Conservation (phyloP, 768 basidiomycete species). For the Trametopsis cervina region DNA sequence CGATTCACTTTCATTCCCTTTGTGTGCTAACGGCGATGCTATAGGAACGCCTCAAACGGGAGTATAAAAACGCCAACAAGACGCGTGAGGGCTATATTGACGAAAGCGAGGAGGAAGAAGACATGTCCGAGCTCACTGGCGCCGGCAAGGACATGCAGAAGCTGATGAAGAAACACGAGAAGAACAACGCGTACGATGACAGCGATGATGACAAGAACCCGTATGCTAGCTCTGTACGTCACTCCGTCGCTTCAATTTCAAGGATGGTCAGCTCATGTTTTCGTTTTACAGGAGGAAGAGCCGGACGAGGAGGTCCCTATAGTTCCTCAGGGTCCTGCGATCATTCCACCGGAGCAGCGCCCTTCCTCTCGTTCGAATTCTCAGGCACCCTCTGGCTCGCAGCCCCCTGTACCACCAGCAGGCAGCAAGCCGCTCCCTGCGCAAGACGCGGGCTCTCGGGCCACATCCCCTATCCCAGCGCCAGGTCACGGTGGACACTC, state of each 20-base stretch:
- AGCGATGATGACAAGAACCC: slow-evolving; percentile 77
- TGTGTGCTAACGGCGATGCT: not conserved
- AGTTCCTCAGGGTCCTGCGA: slow-evolving; percentile 36
- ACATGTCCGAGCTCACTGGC: slow-evolving; percentile 49
- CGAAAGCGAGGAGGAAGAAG: slow-evolving; percentile 71
- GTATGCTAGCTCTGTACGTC: slow-evolving; percentile 67
- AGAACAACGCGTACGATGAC: slow-evolving; percentile 73
- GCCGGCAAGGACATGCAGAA: slow-evolving; percentile 82
- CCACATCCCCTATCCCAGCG: slow-evolving; percentile 50
- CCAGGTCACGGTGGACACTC: slow-evolving; percentile 68
- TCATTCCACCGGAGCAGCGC: slow-evolving; percentile 41
- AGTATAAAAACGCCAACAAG: slow-evolving; percentile 76
- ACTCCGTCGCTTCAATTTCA: too few species aligned
- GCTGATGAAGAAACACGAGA: slow-evolving; percentile 77
- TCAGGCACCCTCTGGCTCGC: slow-evolving; percentile 17
- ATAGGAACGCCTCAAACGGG: slow-evolving; percentile 79
- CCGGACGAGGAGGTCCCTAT: slow-evolving; percentile 57
- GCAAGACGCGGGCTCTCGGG: slow-evolving; percentile 40
- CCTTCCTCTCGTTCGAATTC: slow-evolving; percentile 39
- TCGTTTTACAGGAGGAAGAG: slow-evolving; percentile 50
- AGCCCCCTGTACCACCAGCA: too few species aligned
- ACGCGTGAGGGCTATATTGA: slow-evolving; percentile 61
- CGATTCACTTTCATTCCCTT: not conserved
- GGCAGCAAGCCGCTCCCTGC: slow-evolving; percentile 25
- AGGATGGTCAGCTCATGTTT: not conserved